phyloP scores from a whole-genome alignment of 345 rosid genomes.

The Gossypium longicalyx region DNA sequence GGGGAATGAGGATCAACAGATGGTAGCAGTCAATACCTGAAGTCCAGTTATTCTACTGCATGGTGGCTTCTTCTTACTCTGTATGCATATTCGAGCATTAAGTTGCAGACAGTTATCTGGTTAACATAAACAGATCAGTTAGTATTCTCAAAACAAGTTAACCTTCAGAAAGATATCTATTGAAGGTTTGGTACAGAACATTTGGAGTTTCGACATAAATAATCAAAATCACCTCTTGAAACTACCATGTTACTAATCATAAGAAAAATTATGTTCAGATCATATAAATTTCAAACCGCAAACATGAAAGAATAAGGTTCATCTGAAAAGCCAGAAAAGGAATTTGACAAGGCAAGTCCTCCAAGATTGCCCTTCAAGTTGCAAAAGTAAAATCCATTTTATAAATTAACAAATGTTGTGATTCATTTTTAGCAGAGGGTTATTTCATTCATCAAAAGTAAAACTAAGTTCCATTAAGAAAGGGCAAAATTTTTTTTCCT shows the following conservation, averaged over 20 bases:
- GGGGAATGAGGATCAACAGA: not conserved
- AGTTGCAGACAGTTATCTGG: constrained; percentile 36
- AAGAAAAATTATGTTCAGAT: not conserved
- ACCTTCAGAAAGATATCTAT: constrained; percentile 11
- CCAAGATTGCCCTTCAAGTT: not conserved
- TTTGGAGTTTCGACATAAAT: not conserved
- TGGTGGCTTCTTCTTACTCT: constrained; percentile 39
- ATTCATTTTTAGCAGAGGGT: not conserved
- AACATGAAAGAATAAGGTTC: not conserved
- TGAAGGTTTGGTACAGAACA: not conserved
- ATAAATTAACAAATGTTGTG: not conserved
- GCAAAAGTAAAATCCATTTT: not conserved
- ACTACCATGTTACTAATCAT: not conserved
- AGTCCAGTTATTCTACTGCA: constrained; percentile 43
- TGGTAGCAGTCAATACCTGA: constrained; percentile 25
- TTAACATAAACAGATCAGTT: constrained; percentile 32
- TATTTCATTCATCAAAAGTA: not conserved
- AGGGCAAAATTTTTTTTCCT: not conserved
- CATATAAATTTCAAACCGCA: not conserved
- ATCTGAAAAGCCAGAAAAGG: constrained; percentile 1
- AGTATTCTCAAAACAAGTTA: constrained; percentile 19
- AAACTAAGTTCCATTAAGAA: not conserved
- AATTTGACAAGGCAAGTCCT: not conserved
- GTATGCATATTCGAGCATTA: constrained; percentile 25
- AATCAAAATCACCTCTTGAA: not conserved